Percentiles rank a stretch among this genome's conserved stretches.
Evolutionary conservation across 306 rosid genomes (phyloP).

Genomic region (Biancaea sappan): DNA sequence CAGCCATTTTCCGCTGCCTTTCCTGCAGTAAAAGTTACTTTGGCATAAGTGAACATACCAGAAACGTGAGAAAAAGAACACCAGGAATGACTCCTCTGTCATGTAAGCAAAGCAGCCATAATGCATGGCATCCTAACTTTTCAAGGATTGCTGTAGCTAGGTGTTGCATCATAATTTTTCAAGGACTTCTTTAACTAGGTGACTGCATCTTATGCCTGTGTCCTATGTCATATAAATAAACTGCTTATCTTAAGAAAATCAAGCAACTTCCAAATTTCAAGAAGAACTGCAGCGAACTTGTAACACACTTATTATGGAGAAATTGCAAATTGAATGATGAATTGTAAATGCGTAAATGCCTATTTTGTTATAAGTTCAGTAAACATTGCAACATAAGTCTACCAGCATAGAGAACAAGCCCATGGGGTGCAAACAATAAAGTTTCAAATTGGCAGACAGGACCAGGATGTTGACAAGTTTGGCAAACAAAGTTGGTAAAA

Average conservation of each 20-base stretch:
- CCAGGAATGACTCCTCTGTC: not conserved
- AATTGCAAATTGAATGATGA: not conserved
- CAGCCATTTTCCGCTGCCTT: constrained; percentile 74
- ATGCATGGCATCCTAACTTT: not conserved
- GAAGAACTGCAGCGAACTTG: not conserved
- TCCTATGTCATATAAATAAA: not conserved
- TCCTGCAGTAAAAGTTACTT: constrained; percentile 56
- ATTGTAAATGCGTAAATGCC: not conserved
- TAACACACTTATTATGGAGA: not conserved
- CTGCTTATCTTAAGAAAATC: not conserved
- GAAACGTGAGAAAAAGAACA: constrained; percentile 3
- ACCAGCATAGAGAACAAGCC: not conserved
- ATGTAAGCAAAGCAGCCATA: not conserved
- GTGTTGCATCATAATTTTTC: not conserved
- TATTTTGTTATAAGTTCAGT: not conserved
- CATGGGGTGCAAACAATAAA: not conserved
- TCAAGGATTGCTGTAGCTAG: not conserved
- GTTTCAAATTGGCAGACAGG: not conserved
- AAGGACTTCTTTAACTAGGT: not conserved
- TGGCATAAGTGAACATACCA: not conserved
- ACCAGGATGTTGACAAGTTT: not conserved
- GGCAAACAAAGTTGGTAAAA: not conserved
- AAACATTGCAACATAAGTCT: not conserved
- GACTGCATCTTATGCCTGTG: not conserved
- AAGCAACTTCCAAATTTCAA: not conserved